Percentiles rank a stretch among this genome's conserved stretches.
Conservation (phyloP, 129 eudicot species). For the Flaveria linearis region DNA sequence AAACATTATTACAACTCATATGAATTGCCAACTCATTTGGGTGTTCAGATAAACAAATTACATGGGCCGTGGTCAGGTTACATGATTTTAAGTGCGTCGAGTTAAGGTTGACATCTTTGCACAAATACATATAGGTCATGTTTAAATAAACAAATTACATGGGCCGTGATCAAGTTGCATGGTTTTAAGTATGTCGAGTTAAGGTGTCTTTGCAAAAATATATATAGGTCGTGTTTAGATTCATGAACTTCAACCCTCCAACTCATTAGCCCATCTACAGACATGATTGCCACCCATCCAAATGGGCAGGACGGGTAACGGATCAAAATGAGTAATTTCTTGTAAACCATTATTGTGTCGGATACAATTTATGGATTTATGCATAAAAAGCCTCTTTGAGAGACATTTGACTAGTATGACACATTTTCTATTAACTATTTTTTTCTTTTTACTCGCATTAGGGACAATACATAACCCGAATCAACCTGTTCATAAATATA, state of each 20-base stretch:
- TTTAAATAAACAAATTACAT: not conserved
- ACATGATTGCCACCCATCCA: not conserved
- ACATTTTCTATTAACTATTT: not conserved
- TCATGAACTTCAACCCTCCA: not conserved
- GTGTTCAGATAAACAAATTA: not conserved
- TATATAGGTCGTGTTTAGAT: not conserved
- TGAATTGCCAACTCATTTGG: not conserved
- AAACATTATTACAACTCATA: not conserved
- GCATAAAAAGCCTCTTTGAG: not conserved
- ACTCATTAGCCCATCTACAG: not conserved
- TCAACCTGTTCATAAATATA: not conserved
- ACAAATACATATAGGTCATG: not conserved
- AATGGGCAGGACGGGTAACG: not conserved
- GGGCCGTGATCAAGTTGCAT: not conserved
- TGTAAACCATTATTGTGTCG: not conserved
- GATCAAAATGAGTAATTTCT: not conserved
- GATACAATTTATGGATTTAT: not conserved
- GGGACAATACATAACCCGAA: not conserved
- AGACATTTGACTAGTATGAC: not conserved
- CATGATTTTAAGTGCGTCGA: not conserved
- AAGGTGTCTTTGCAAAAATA: not conserved
- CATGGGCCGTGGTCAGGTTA: not conserved
- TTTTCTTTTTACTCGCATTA: not conserved
- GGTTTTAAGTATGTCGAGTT: not conserved
- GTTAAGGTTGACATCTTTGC: not conserved